A percentile compares a stretch with the other conserved stretches of the same genome.
These are phyloP conservation scores for Zoysia japonica DNA, from an alignment of 176 grass and related monocot genomes.

Conservation along the genomic window DNA sequence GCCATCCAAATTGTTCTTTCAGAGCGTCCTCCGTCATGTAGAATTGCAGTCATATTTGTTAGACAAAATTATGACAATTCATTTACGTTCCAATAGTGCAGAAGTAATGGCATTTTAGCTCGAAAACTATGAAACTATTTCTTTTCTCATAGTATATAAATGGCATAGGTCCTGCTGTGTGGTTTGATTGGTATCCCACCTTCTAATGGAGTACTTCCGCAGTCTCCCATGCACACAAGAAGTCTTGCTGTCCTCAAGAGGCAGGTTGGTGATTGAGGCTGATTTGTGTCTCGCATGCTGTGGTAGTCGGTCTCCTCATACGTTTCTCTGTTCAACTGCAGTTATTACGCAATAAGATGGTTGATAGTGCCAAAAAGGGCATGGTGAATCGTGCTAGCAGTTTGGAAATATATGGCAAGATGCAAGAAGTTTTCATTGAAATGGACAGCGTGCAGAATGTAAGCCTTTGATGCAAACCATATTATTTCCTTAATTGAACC, in stretches of 20 bases:
- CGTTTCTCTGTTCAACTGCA: conserved; percentile 31
- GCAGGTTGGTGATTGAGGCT: conserved; percentile 63
- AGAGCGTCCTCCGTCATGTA: background rate
- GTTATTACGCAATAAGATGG: conserved; percentile 84
- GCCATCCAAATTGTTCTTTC: background rate
- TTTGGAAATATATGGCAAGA: conserved; percentile 85
- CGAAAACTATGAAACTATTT: background rate
- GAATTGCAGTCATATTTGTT: background rate
- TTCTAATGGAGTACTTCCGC: conserved; percentile 94
- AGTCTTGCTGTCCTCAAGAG: conserved; percentile 83
- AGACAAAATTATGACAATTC: background rate
- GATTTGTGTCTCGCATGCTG: conserved; percentile 20
- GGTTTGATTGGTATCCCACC: conserved; percentile 91
- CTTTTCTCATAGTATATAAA: conserved; percentile 42
- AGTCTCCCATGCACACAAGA: conserved; percentile 97
- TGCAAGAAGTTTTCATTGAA: conserved; percentile 77
- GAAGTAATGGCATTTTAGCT: conserved; percentile 6
- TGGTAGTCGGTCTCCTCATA: background rate
- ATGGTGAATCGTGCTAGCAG: conserved; percentile 56
- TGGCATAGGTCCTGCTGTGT: conserved; percentile 70
- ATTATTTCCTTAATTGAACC: background rate
- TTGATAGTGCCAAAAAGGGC: conserved; percentile 69
- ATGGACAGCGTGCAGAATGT: conserved; percentile 59
- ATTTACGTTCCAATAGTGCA: conserved; percentile 13
- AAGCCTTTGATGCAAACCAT: background rate